A percentile compares a stretch with the other conserved stretches of the same genome.
These are phyloP conservation scores for Poteriospumella lacustris DNA, from an alignment of 108 stramenopile genomes.

Conservation along the genomic window DNA sequence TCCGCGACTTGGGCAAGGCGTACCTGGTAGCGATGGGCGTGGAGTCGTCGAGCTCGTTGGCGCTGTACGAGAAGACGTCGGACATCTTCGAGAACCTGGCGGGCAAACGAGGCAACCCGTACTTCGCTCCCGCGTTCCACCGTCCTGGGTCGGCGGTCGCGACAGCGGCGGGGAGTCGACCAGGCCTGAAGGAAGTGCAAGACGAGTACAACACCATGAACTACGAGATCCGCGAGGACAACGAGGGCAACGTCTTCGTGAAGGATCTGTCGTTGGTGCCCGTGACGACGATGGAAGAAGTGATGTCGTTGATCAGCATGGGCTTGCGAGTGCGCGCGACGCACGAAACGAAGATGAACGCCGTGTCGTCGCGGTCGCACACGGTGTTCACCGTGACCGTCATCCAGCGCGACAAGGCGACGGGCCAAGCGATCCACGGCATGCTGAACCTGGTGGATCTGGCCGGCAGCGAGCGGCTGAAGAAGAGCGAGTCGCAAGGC, in stretches of 20 bases:
- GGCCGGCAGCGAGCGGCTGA: slow-evolving; percentile 82
- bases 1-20: slow-evolving; percentile 57
- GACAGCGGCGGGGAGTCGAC: not conserved
- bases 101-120: slow-evolving; percentile 14
- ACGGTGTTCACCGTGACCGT: slow-evolving; percentile 73
- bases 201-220: slow-evolving; percentile 46
- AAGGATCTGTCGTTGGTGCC: slow-evolving; percentile 54
- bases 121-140: slow-evolving; percentile 25
- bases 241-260: slow-evolving; percentile 56
- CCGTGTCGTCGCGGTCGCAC: slow-evolving; percentile 71
- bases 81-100: slow-evolving; percentile 30
- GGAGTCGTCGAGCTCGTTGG: not conserved
- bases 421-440: slow-evolving; percentile 48
- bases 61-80: slow-evolving; percentile 31
- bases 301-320: slow-evolving; percentile 44
- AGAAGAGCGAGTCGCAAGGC: slow-evolving; percentile 71
- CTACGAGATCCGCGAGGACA: slow-evolving; percentile 58
- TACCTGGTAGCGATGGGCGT: slow-evolving; percentile 32
- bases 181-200: slow-evolving; percentile 33
- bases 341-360: slow-evolving; percentile 70
- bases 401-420: slow-evolving; percentile 38
- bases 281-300: slow-evolving; percentile 45
- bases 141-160: not conserved
- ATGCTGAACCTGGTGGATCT: slow-evolving; percentile 58
- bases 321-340: slow-evolving; percentile 55